Conservation (phyloP, 306 rosid species). For the Gastrolobium villosum region DNA sequence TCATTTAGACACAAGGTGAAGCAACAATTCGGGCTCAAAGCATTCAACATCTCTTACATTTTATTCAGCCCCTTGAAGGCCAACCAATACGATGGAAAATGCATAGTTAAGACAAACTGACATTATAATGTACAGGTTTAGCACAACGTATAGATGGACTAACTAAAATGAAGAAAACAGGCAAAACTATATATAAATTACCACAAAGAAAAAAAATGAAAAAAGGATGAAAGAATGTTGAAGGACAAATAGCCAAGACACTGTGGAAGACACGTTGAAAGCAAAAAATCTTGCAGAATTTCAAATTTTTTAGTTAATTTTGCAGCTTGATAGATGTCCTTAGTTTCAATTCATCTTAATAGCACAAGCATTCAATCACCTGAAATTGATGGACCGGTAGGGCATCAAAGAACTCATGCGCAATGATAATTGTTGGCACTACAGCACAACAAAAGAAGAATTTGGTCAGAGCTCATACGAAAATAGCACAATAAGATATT, state of each 20-base stretch:
- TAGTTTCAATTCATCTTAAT: conserved; percentile 34
- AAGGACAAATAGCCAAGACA: conserved; percentile 35
- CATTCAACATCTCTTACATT: conserved; percentile 22
- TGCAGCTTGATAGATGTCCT: conserved; percentile 24
- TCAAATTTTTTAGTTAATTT: conserved; percentile 23
- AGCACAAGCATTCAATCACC: conserved; percentile 55
- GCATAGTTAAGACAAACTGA: no score
- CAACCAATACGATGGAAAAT: conserved; percentile 1
- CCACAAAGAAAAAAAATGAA: conserved; percentile 25
- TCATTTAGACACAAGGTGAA: conserved; percentile 14
- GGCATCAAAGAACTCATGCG: conserved; percentile 96
- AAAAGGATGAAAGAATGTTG: not conserved
- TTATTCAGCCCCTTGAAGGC: conserved; percentile 11
- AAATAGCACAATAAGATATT: conserved; percentile 21
- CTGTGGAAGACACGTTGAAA: conserved; percentile 22
- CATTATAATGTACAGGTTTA: no score
- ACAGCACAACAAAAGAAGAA: conserved; percentile 46
- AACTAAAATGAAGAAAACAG: conserved; percentile 13
- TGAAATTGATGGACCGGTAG: conserved; percentile 96
- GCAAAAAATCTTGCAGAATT: conserved; percentile 15
- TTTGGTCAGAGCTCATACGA: conserved; percentile 30
- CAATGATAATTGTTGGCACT: conserved; percentile 89
- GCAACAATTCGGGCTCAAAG: conserved; percentile 1
- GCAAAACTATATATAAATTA: not conserved
- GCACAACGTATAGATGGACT: conserved; percentile 8